Percentiles rank a stretch among this genome's conserved stretches.
These are phyloP conservation scores for Elsinoe perseae DNA, from an alignment of 2,329 filamentous ascomycete genomes.

Conservation along the genomic window DNA sequence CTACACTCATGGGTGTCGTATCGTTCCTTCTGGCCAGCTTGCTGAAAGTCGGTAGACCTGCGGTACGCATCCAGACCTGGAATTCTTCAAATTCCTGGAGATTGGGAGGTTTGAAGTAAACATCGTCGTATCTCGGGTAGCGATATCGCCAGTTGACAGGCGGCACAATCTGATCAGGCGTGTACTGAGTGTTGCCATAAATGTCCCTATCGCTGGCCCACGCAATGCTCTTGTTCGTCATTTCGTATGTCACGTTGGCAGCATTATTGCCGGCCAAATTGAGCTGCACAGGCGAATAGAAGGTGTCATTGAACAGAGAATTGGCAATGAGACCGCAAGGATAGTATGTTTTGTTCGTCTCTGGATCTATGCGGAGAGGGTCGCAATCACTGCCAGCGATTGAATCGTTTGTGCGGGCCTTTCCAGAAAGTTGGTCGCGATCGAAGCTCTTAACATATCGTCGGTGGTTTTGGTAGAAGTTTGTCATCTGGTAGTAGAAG, in stretches of 20 bases:
- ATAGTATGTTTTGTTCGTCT: conserved; percentile 66
- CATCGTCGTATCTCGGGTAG: conserved; percentile 64
- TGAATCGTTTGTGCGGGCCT: conserved; percentile 49
- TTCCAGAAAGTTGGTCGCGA: conserved; percentile 71
- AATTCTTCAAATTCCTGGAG: conserved; percentile 72
- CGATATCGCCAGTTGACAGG: conserved; percentile 76
- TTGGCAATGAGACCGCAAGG: conserved; percentile 96
- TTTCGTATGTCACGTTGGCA: conserved; percentile 54
- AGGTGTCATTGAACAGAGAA: conserved; percentile 93
- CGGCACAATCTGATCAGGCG: conserved; percentile 58
- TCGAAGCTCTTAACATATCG: conserved; percentile 90
- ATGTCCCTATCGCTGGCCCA: conserved; percentile 78
- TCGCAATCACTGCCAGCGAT: conserved; percentile 66
- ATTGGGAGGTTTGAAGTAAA: conserved; percentile 58
- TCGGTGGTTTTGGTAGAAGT: conserved; percentile 98
- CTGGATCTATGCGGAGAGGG: conserved; percentile 47
- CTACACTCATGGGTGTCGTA: conserved; percentile 54
- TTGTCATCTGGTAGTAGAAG: conserved; percentile 91
- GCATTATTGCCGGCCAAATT: conserved; percentile 40
- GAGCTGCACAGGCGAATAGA: conserved; percentile 56
- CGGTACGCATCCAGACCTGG: conserved; percentile 98
- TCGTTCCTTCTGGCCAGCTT: conserved; percentile 87
- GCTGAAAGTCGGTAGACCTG: conserved; percentile 86
- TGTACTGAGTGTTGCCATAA: conserved; percentile 65
- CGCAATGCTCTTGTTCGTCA: conserved; percentile 72